Percentiles rank a stretch among this genome's conserved stretches.
Conservation (phyloP, 345 rosid genomes). For the Gossypium anomalum region DNA sequence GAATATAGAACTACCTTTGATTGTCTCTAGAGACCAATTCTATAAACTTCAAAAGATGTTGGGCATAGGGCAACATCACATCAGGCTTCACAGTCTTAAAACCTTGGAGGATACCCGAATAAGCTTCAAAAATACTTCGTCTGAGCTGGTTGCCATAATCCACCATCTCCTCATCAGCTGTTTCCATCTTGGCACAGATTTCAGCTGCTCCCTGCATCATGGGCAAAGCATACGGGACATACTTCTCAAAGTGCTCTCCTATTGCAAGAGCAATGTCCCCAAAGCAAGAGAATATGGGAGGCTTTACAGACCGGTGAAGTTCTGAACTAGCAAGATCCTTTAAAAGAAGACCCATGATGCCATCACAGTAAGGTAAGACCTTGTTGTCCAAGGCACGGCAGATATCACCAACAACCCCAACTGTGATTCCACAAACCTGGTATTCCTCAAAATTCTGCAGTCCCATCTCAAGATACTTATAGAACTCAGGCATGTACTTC, state of each 20-base stretch:
- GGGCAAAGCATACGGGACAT: conserved; percentile 50
- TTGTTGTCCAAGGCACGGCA: conserved; percentile 81
- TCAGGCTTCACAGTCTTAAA: conserved; percentile 73
- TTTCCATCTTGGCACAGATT: conserved; percentile 64
- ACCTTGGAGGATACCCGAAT: conserved; percentile 92
- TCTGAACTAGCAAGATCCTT: conserved; percentile 63
- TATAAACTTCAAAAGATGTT: conserved; percentile 75
- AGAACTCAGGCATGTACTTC: conserved; percentile 75
- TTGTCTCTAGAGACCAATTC: conserved; percentile 69
- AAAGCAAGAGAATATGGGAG: conserved; percentile 86
- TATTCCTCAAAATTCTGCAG: conserved; percentile 87
- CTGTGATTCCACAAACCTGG: conserved; percentile 87
- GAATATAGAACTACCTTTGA: conserved; percentile 42
- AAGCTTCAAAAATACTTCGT: conserved; percentile 86
- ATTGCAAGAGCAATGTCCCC: conserved; percentile 94
- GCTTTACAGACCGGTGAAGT: conserved; percentile 90
- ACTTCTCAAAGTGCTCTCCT: conserved; percentile 72
- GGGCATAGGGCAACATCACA: conserved; percentile 78
- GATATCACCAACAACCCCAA: conserved; percentile 89
- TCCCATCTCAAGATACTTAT: conserved; percentile 81
- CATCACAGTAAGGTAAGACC: conserved; percentile 78
- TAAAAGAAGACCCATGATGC: conserved; percentile 72
- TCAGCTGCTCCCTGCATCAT: conserved; percentile 89
- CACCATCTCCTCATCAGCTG: conserved; percentile 69
- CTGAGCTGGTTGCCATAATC: conserved; percentile 81